Percentiles rank a stretch among this genome's conserved stretches.
These are phyloP conservation scores for Pseudopediastrum boryanum DNA, from an alignment of 139 green algal genomes.

Conservation along the genomic window DNA sequence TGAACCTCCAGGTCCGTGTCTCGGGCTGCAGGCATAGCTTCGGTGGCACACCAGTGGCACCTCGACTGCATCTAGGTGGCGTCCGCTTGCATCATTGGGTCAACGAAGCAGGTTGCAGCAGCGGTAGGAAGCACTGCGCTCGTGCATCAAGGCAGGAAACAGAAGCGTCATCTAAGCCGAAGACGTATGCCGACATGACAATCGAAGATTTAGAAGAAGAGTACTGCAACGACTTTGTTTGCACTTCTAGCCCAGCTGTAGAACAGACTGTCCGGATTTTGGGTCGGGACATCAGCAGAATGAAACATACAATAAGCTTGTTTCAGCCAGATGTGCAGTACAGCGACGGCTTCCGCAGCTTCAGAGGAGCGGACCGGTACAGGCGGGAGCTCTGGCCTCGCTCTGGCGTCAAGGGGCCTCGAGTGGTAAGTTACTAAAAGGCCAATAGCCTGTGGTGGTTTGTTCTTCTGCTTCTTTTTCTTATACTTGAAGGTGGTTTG, in stretches of 20 bases:
- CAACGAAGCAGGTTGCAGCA: no score
- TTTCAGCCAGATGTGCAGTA: conserved; percentile 25
- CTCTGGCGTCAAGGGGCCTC: conserved; percentile 30
- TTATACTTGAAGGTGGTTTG: background rate
- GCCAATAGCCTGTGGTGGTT: background rate
- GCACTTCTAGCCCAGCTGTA: conserved; percentile 67
- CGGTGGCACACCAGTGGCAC: no score
- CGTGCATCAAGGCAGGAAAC: conserved; percentile 7
- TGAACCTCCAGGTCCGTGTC: no score
- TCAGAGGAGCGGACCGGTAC: conserved; percentile 60
- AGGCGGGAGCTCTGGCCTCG: conserved; percentile 46
- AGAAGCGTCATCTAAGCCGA: background rate
- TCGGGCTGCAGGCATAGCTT: no score
- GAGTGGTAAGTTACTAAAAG: conserved; percentile 28
- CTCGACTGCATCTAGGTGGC: no score
- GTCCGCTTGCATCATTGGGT: no score
- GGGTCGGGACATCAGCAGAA: conserved; percentile 48
- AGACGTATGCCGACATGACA: background rate
- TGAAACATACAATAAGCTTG: conserved; percentile 14
- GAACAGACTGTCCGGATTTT: conserved; percentile 68
- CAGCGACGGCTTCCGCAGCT: conserved; percentile 61
- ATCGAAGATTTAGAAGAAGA: conserved; percentile 20
- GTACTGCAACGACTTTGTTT: conserved; percentile 82
- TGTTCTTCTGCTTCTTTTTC: background rate
- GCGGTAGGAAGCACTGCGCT: no score